Evolutionary conservation across 805 yeast species (phyloP), one percentile per base, ranked within the genome.

Genomic region (Tetrapisispora nanseiensis): DNA sequence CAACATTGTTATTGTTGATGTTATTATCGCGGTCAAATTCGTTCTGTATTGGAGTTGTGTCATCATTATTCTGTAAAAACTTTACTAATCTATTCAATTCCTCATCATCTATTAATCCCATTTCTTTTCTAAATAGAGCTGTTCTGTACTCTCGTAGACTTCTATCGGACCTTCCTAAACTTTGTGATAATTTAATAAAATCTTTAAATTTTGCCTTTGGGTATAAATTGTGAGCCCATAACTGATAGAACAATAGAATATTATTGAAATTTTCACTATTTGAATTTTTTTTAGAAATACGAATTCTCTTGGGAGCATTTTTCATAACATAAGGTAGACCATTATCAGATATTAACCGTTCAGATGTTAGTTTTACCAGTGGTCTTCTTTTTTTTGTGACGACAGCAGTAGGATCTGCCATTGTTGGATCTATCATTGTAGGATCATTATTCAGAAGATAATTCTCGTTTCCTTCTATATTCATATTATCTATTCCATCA

Each of bases 171-270:
- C 59, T 61, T 12, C 83, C 80, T 33, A 76, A 68, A 13, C 68
- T 62, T 32, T 71, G 67, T 38, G 79, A 61, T 50, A 81, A 61
- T 20, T 69, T 66, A 1, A 82, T 62, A 52, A 87, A 79, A 57
- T 85, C 94, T 37, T 68, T 67, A 49, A 87, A 84, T 47, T 75
- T 79, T 13, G 92, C 86, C 63, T 82, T 83, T 4, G 96, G 95
- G 55, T 73, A 86, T 30, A 86, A 52, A 19, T 72, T 67, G 57
- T 83, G 90, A 1, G 82, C 86, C 89, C 90, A 83, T 27, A 78
- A 52, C 59, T 82, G 86, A 57, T 81, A 83, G 29, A 72, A 67
- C 24, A 70, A 69, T 7, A 82, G 57, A 6, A 83, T 56, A 21
- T 51, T 47, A 2, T 54, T 42, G 30, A 61, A 47, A 40, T 61